Base-by-base conservation (phyloP, 2,329 filamentous ascomycete species). In the Cylindrodendrum hubeiense region DNA sequence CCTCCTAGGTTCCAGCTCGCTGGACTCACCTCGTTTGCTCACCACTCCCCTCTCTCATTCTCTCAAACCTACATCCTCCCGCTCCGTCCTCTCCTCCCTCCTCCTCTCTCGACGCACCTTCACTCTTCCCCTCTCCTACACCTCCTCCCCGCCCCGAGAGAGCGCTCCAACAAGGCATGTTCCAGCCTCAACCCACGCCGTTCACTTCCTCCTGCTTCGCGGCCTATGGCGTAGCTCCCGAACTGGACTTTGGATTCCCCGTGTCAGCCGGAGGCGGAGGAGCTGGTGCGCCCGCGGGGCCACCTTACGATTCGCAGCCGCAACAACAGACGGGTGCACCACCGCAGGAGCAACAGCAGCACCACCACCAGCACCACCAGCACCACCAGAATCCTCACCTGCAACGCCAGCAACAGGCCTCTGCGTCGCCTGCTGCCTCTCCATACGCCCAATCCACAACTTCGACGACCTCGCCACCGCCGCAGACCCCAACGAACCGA, bases 121-220 rank as follows among this genome's bases (percentile, higher is more conserved):
- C 63, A 55, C 58, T 39, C 26, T 30, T 37, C 52, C 37, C 52
- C 28, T 52, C 24, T 71, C 67, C 63, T 55, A 55, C 26, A 66
- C 65, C 66, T 46, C 53, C 47, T 26, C 43, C 39, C 57, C 28
- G 41, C 53, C 60, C 46, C 26, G 46, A n/a, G 28, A 50, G 19
- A 50, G n/a, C 46, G 46, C 10, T 50, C 17, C 34, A 49, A 46
- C 53, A 62, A 74, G 82, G 79, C 77, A 88, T 88, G 86, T 88
- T 86, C 79, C 83, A 86, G 77, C 83, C 86, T 74, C 83, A 86
- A 71, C 80, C 84, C 59, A 84, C 83, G 58, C 81, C 85, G 60
- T 86, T 82, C 68, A 76, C 80, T 69, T 77, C 81, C 70, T 83
- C 81, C 72, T 80, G 77, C 71, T 80, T 79, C 70, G 67, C 68